Evolutionary conservation across 2,329 filamentous ascomycete species (phyloP).

Genomic region (Tolypocladium inflatum): DNA sequence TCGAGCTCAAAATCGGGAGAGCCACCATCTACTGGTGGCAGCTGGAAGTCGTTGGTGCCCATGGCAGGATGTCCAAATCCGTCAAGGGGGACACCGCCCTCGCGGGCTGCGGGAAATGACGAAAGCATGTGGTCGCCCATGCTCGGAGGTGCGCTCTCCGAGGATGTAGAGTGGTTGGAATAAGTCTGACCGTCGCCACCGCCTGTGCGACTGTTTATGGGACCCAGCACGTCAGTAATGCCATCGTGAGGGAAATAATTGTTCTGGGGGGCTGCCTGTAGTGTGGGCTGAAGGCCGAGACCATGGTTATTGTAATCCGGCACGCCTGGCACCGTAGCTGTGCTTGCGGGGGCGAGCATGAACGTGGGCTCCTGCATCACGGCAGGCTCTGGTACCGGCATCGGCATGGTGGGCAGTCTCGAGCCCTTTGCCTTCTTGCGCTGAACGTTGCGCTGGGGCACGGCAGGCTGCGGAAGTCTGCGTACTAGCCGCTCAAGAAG

Average conservation of each 20-base stretch:
- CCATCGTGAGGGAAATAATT: not conserved
- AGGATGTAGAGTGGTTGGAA: not conserved
- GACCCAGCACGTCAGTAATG: not conserved
- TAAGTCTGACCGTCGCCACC: not conserved
- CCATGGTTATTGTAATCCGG: not conserved
- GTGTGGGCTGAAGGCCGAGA: not conserved
- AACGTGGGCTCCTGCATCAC: not conserved
- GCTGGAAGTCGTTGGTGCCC: not conserved
- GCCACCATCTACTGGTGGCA: slow-evolving; percentile 1
- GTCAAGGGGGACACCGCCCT: not conserved
- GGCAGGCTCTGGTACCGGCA: not conserved
- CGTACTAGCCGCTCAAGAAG: slow-evolving; percentile 19
- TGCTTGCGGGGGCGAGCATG: not conserved
- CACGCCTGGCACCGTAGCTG: not conserved
- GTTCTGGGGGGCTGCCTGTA: not conserved
- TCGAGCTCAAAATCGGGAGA: slow-evolving; percentile 9
- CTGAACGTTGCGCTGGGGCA: not conserved
- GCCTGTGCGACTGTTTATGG: too few relatives aligned
- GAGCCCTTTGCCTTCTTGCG: slow-evolving; percentile 1
- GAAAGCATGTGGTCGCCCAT: slow-evolving; percentile 1
- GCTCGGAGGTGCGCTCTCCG: not conserved
- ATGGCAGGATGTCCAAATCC: not conserved
- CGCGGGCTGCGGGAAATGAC: not conserved
- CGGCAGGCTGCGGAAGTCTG: slow-evolving; percentile 12
- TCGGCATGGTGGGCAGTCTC: not conserved